Conservation (phyloP, 306 rosid species). For the Cotoneaster glaucophyllus region DNA sequence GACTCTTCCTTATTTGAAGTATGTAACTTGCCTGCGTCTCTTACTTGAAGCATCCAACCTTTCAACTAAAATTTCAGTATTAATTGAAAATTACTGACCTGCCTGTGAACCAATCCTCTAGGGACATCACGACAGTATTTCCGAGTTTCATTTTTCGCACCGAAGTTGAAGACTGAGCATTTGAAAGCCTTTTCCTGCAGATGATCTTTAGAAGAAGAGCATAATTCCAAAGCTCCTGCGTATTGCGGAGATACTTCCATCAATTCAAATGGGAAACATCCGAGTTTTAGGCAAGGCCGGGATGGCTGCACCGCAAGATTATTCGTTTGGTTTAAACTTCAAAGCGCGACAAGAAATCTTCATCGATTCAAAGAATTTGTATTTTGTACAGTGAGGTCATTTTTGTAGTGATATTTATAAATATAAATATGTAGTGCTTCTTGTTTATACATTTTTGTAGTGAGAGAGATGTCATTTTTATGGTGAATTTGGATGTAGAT, state of each 20-base stretch:
- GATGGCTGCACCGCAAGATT: not conserved
- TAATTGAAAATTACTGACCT: not conserved
- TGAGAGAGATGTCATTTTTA: no score
- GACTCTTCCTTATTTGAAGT: constrained; percentile 91
- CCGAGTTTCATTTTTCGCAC: constrained; percentile 52
- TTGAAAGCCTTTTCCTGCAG: not conserved
- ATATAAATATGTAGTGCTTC: no score
- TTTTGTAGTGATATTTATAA: not conserved
- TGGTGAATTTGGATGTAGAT: no score
- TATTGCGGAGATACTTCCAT: not conserved
- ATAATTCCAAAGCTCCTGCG: not conserved
- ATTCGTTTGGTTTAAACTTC: not conserved
- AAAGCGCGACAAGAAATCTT: not conserved
- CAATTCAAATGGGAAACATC: not conserved
- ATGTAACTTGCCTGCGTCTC: constrained; percentile 12
- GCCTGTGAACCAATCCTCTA: constrained; percentile 16
- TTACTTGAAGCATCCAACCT: not conserved
- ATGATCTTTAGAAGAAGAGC: not conserved
- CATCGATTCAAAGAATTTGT: not conserved
- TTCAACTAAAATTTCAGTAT: not conserved
- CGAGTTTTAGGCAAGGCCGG: not conserved
- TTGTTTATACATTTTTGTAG: no score
- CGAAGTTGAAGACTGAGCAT: constrained; percentile 36
- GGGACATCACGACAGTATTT: constrained; percentile 52
- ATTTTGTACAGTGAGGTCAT: not conserved